Evolutionary conservation across 495 filamentous ascomycete genomes (phyloP).

Genomic region (Penicillium alfredii): DNA sequence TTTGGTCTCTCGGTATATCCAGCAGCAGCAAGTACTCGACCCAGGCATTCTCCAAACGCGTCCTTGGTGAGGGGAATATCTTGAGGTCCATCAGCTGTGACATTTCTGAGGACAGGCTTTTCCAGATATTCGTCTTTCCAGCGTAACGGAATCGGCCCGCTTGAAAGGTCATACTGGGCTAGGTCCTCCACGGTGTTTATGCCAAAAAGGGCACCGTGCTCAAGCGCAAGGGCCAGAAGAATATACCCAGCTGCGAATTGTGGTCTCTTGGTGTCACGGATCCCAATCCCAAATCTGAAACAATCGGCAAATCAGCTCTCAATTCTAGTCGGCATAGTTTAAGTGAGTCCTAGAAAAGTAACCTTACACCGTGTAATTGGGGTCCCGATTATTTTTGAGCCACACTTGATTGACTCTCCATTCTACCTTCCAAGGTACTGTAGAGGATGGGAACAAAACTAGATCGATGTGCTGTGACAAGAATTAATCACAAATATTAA

Average conservation of each 20-base stretch:
- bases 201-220: conserved; percentile 14
- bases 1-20: conserved; percentile 8
- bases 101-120: conserved; percentile 18
- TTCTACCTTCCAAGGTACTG: conserved; percentile 5
- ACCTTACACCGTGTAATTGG: conserved; percentile 13
- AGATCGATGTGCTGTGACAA: conserved; percentile 6
- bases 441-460: conserved; percentile 7
- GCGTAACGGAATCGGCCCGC: conserved; percentile 6
- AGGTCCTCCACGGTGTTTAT: conserved; percentile 12
- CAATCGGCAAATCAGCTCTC: neutral
- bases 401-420: conserved; percentile 14
- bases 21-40: conserved; percentile 9
- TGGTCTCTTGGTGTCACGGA: conserved; percentile 14
- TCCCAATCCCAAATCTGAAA: conserved; percentile 17
- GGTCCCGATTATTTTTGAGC: conserved; percentile 13
- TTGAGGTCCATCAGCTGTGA: conserved; percentile 15
- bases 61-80: conserved; percentile 12
- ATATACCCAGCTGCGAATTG: conserved; percentile 15
- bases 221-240: conserved; percentile 12
- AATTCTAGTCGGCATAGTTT: neutral
- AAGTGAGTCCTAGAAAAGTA: neutral
- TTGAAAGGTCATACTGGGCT: conserved; percentile 11
- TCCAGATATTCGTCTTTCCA: conserved; percentile 16
- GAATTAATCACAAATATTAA: neutral
- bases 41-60: conserved; percentile 9